Conservation (phyloP, 1,284 basidiomycete genomes). For the Acaromyces ingoldii region DNA sequence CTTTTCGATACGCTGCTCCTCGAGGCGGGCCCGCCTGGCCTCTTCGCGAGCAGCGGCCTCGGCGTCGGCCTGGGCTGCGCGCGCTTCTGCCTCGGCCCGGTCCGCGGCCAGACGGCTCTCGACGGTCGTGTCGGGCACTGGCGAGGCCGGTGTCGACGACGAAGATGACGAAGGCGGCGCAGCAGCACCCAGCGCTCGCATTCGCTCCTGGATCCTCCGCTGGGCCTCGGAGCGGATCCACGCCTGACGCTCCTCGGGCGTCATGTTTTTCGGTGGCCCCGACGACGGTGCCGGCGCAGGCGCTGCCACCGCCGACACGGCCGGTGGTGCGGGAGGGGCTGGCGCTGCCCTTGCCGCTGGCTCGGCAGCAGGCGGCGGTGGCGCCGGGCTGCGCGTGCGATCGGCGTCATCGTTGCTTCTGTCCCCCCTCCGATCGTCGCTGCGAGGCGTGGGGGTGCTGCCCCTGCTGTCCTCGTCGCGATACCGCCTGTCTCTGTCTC, state of each 20-base stretch:
- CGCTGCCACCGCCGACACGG: constrained; percentile 55
- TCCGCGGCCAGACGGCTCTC: constrained; percentile 45
- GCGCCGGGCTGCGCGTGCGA: constrained; percentile 54
- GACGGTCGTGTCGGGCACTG: constrained; percentile 34
- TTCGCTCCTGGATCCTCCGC: constrained; percentile 76
- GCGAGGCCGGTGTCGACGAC: constrained; percentile 30
- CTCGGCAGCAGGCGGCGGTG: constrained; percentile 53
- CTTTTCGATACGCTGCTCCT: constrained; percentile 36
- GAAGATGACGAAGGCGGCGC: constrained; percentile 16
- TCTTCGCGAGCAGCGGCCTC: constrained; percentile 48
- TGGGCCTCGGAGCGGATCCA: constrained; percentile 78
- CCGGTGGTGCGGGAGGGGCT: constrained; percentile 49
- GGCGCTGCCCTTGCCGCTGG: constrained; percentile 22
- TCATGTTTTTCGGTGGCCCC: constrained; percentile 69
- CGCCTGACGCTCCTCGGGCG: constrained; percentile 74
- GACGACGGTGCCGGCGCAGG: constrained; percentile 55
- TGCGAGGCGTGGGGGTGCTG: constrained; percentile 42
- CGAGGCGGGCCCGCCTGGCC: constrained; percentile 40
- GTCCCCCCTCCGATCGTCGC: not conserved
- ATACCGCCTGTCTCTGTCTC: constrained; percentile 52
- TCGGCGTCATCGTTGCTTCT: not conserved
- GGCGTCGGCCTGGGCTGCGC: constrained; percentile 44
- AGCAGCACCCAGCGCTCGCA: constrained; percentile 74
- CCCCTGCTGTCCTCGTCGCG: not conserved
- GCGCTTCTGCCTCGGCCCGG: constrained; percentile 41